Base-by-base conservation (phyloP, 345 rosid genomes). In the Sonneratia alba region DNA sequence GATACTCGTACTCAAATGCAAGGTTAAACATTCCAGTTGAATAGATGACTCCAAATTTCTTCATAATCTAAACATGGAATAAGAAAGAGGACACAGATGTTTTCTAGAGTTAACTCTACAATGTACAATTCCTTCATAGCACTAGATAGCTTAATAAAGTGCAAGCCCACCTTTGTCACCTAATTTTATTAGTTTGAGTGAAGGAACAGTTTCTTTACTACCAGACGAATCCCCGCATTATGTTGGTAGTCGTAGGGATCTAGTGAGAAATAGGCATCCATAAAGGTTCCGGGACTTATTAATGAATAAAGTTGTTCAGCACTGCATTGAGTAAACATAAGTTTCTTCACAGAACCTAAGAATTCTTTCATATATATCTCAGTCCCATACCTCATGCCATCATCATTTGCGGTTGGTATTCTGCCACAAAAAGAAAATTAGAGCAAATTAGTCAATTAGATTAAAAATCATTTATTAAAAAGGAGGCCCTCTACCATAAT, bases 161-260 rank as follows among this genome's bases (percentile, higher is more conserved):
- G 15, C n/a, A 22, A 24, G 10, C 27, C 9, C 27, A 57, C 63
- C 63, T 57, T 4, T 24, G 27, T 3, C 27, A 7, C 22, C 63
- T 40, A 1, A 36, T 37, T 36, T 16, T 37, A 68, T 72, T 70
- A 70, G 66, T 77, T 42, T 0, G 77, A 75, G 72, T 79, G 76
- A 73, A 94, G 76, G 72, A 90, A 70, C 79, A 91, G 38, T 69
- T 86, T 86, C 74, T 85, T 85, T 0, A 88, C 91, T 66, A 88
- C 85, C 21, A 90, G 74, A 36, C 89, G 85, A 55, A 94, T 87
- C 68, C 98, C 98, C 27, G 96, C 89, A 68, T 40, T 77, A 74
- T 81, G 90, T 71, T 80, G 91, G 77, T 83, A 89, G 75, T 90
- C 98, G 68, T 91, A 94, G 21, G 88, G 73, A 75, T 86, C 91